These are phyloP conservation scores for Cordia subcordata DNA, from an alignment of 257 asterid species.

Conservation along the genomic window DNA sequence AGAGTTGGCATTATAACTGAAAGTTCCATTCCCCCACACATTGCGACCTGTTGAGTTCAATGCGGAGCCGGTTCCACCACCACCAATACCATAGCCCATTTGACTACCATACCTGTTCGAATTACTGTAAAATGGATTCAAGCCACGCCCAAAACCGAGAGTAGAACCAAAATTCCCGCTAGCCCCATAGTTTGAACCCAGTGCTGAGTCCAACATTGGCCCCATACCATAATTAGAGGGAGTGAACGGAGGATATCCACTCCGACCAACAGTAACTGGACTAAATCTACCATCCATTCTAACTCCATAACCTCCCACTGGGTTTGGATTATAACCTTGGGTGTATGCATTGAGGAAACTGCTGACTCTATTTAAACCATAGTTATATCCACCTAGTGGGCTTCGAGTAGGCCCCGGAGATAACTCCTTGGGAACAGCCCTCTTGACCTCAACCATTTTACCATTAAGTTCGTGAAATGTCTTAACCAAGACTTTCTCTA, in stretches of 20 bases:
- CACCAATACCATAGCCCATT: slow-evolving; percentile 36
- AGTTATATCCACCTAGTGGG: slow-evolving; percentile 40
- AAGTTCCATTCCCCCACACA: slow-evolving; percentile 46
- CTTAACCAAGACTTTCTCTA: slow-evolving; percentile 62
- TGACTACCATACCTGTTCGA: slow-evolving; percentile 43
- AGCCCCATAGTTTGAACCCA: slow-evolving; percentile 43
- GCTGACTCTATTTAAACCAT: slow-evolving; percentile 46
- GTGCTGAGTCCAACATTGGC: slow-evolving; percentile 40
- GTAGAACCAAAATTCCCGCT: slow-evolving; percentile 35
- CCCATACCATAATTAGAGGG: slow-evolving; percentile 45
- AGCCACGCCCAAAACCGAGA: slow-evolving; percentile 47
- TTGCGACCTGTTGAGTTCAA: slow-evolving; percentile 35
- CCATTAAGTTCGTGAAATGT: slow-evolving; percentile 81
- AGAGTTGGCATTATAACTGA: slow-evolving; percentile 32
- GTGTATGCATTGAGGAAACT: slow-evolving; percentile 41
- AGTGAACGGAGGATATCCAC: slow-evolving; percentile 55
- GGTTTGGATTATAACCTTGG: slow-evolving; percentile 44
- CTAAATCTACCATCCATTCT: slow-evolving; percentile 60
- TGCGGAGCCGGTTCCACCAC: slow-evolving; percentile 41
- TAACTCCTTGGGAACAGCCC: slow-evolving; percentile 77
- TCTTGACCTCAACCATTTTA: slow-evolving; percentile 84
- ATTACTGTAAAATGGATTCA: slow-evolving; percentile 41
- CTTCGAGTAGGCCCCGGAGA: slow-evolving; percentile 65
- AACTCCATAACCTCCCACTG: slow-evolving; percentile 44
- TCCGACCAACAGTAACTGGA: slow-evolving; percentile 51